Base-by-base conservation (phyloP, 257 asterid species). In the Rubia yunnanensis region DNA sequence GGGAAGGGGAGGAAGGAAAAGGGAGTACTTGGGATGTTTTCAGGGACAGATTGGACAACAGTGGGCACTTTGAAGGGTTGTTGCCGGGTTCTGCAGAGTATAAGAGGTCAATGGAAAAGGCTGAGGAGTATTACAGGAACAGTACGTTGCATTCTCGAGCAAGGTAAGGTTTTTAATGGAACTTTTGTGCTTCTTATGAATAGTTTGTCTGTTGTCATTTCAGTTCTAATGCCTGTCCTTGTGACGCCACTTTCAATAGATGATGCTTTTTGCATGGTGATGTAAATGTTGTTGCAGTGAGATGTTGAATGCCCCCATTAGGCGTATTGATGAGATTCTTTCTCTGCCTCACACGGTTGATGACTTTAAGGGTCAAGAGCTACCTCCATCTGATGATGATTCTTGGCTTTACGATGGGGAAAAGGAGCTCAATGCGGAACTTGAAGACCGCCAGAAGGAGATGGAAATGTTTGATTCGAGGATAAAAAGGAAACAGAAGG, bases 391-490 rank as follows among this genome's bases (percentile, higher is more conserved):
- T 31, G 97, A 89, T 80, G 95, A 88, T 80, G 99, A 92, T 73
- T 84, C 99, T 0, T 92, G 96, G 99, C 90, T 92, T 39, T 92
- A 88, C 73, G 87, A 86, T 55, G 97, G 89, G 44, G 96, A 87
- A 65, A 95, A 89, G 78, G 97, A 89, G 82, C 68, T 92, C 69
- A 78, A 84, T 82, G 79, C 92, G 53, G 92, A 79, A 74, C 95
- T 92, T 61, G 80, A 83, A 82, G 99, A 89, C 78, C 83, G 97
- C 76, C 85, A 92, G 76, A 78, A 82, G 79, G 99, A 89, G 88
- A 78, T 86, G 96, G 96, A 92, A 68, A 67, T 72, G 38, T 90
- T 80, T 65, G 76, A 87, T 78, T 75, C 73, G 56, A 86, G 78
- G 61, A 80, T 68, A 32, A 84, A 89, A 70, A 80, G 74, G 80